Conservation (phyloP, 1,284 basidiomycete species). For the Apiotrichum gamsii region DNA sequence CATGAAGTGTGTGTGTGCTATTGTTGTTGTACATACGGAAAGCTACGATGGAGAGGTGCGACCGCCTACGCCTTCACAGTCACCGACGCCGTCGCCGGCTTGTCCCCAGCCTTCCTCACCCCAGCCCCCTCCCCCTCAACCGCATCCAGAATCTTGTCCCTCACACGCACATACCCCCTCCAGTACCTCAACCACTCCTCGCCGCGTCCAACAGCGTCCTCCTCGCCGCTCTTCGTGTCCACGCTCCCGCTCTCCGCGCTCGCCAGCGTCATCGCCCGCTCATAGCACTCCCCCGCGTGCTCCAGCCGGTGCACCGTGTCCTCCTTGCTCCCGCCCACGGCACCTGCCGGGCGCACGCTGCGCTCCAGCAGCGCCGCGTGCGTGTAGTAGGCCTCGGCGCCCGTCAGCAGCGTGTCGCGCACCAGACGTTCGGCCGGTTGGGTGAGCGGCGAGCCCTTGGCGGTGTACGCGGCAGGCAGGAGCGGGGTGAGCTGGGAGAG, state of each 20-base stretch:
- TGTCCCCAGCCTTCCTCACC: neutral
- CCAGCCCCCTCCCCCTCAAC: neutral
- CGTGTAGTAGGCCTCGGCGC: slow-evolving; percentile 49
- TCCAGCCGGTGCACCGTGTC: slow-evolving; percentile 54
- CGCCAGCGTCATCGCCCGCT: slow-evolving; percentile 52
- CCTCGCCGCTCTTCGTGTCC: slow-evolving; percentile 47
- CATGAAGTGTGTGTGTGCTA: neutral
- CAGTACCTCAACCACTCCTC: slow-evolving; percentile 42
- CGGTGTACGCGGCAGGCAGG: slow-evolving; percentile 41
- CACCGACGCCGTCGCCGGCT: neutral
- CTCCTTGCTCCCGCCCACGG: slow-evolving; percentile 54
- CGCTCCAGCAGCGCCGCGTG: slow-evolving; percentile 42
- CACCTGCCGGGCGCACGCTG: too few relatives aligned
- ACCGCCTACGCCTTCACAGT: slow-evolving; percentile 1
- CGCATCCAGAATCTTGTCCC: slow-evolving; percentile 23
- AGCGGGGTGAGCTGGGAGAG: slow-evolving; percentile 52
- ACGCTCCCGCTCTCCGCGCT: slow-evolving; percentile 51
- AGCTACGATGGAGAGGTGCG: too few relatives aligned
- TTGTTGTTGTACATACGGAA: too few relatives aligned
- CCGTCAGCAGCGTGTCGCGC: slow-evolving; percentile 48
- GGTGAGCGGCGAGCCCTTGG: slow-evolving; percentile 24
- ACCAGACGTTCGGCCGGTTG: slow-evolving; percentile 25
- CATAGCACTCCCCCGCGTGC: slow-evolving; percentile 54
- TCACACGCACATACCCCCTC: slow-evolving; percentile 37
- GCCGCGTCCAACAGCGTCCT: slow-evolving; percentile 28